Evolutionary conservation across 345 rosid genomes (phyloP), one percentile per base, ranked within the genome.

Genomic region (Brassica cretica): DNA sequence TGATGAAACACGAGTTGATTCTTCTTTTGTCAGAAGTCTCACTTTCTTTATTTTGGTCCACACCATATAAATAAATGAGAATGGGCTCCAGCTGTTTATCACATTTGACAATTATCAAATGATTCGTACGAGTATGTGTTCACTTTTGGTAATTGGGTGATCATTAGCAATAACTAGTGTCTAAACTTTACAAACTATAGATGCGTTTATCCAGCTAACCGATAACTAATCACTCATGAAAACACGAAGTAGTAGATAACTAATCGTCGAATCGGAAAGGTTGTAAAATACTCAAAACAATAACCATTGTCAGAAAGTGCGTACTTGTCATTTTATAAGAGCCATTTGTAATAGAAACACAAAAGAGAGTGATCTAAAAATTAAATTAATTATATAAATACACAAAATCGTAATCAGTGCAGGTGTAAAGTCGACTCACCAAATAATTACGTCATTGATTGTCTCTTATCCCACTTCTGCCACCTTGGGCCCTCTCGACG

Each of bases 31-130:
- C 62, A 55, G 66, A 79, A 79, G 75, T 74, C 78, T 74, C 82
- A 63, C 82, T 74, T 79, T 79, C 82, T 53, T 55, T 68, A 78
- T 24, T 65, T 71, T 72, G 68, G 53, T 78, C 56, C 76, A 78
- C 81, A 72, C 5, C 53, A 46, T 33, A 66, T 46, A 15, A 64
- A n/a, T 7, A 65, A 19, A 5, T 27, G 53, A 19, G 68, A 74
- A 74, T 80, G 76, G 82, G 82, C 76, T 80, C 79, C 79, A 80
- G 82, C 82, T 80, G 79, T 80, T 55, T 69, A 53, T 53, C 75
- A 79, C 78, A 69, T 70, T 70, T 69, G 72, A 75, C 82, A 80
- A 74, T 64, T 74, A 76, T 74, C 82, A 74, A 74, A 70, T 70
- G 39, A 69, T 74, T 80, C 79, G 44, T 10, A 56, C 72, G 59